Percentiles rank a stretch among this genome's conserved stretches.
Evolutionary conservation across 805 yeast species (phyloP).

Genomic region (Kodamaea jinghongensis): DNA sequence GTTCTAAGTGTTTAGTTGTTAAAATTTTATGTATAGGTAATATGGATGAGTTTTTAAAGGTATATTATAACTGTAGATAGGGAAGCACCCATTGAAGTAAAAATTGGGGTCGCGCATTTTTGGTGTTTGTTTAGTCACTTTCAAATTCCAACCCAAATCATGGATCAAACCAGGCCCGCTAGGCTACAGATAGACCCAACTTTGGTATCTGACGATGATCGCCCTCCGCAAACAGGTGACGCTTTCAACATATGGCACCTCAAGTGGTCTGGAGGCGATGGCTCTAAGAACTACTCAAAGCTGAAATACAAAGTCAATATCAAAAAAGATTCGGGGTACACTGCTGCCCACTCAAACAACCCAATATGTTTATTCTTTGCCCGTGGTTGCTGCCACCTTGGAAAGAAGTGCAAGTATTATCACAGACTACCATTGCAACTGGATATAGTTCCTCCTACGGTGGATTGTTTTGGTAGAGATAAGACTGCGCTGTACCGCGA

Average conservation of each 20-base stretch:
- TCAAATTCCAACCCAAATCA: slow-evolving; percentile 1
- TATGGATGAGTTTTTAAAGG: not conserved
- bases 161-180: slow-evolving; percentile 44
- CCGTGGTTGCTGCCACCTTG: slow-evolving; percentile 81
- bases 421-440: slow-evolving; percentile 69
- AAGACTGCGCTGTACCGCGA: slow-evolving; percentile 78
- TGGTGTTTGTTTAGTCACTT: too few relatives aligned
- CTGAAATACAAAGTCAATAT: slow-evolving; percentile 61
- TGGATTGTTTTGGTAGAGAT: slow-evolving; percentile 92
- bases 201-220: slow-evolving; percentile 50
- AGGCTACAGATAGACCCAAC: slow-evolving; percentile 70
- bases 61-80: too few relatives aligned
- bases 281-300: slow-evolving; percentile 47
- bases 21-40: slow-evolving; percentile 1
- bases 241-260: slow-evolving; percentile 85
- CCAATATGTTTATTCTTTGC: slow-evolving; percentile 83
- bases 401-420: slow-evolving; percentile 68
- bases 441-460: slow-evolving; percentile 59
- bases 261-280: slow-evolving; percentile 81
- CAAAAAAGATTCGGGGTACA: slow-evolving; percentile 67
- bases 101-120: too few relatives aligned
- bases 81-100: too few relatives aligned
- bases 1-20: not conserved
- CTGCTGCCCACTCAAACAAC: slow-evolving; percentile 56
- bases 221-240: slow-evolving; percentile 78